Conservation (phyloP, 805 yeast genomes). For the Hanseniaspora lachancei region DNA sequence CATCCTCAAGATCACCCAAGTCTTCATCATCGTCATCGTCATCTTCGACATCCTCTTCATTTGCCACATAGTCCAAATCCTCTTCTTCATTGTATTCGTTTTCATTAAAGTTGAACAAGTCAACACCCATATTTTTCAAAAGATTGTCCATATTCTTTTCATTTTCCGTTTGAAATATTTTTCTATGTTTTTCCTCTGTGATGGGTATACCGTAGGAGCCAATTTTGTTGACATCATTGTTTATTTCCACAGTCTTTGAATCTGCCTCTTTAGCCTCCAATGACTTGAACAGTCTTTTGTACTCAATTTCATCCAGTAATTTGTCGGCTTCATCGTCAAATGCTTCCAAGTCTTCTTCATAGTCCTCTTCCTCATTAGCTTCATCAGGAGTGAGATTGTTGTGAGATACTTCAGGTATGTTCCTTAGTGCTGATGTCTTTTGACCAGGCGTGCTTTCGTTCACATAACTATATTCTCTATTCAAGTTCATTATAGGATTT, state of each 20-base stretch:
- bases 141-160: slow-evolving; percentile 12
- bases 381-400: background rate
- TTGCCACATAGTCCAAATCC: slow-evolving; percentile 8
- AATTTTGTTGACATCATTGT: slow-evolving; percentile 9
- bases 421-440: background rate
- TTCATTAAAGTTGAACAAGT: slow-evolving; percentile 7
- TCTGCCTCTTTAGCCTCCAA: background rate
- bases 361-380: slow-evolving; percentile 12
- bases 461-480: slow-evolving; percentile 7
- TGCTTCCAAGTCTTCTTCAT: slow-evolving; percentile 13
- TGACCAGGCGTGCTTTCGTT: background rate
- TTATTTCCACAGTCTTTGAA: background rate
- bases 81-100: slow-evolving; percentile 12
- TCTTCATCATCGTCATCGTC: slow-evolving; percentile 12
- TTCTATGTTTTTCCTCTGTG: slow-evolving; percentile 9
- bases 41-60: slow-evolving; percentile 9
- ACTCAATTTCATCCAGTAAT: slow-evolving; percentile 10
- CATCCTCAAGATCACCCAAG: slow-evolving; percentile 1
- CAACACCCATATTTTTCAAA: slow-evolving; percentile 10
- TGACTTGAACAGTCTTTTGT: slow-evolving; percentile 6
- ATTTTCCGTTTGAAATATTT: slow-evolving; percentile 12
- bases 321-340: slow-evolving; percentile 13
- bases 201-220: slow-evolving; percentile 11
- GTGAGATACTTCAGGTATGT: background rate
- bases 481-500: slow-evolving; percentile 2